Conservation (phyloP, 176 grass and related monocot species). For the Carex pumila region DNA sequence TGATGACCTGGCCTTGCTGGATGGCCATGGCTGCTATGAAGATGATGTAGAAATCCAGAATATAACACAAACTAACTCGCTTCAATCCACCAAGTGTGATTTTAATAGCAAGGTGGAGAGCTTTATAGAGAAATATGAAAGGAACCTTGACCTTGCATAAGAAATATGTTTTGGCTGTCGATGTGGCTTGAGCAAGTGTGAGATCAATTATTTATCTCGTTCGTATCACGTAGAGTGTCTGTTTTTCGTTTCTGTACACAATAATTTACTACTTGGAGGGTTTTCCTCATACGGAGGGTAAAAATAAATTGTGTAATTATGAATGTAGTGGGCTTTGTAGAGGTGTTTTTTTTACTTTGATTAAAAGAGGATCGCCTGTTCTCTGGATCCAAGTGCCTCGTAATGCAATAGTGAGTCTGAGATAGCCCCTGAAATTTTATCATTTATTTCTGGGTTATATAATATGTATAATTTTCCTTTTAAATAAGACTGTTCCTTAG, state of each 20-base stretch:
- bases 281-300: background rate
- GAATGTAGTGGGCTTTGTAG: background rate
- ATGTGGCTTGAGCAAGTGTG: background rate
- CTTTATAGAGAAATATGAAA: conserved; percentile 5
- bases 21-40: conserved; percentile 12
- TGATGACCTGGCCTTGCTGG: conserved; percentile 74
- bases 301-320: background rate
- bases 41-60: background rate
- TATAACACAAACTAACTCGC: background rate
- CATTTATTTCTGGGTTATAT: no score
- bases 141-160: background rate
- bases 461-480: no score
- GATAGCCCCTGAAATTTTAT: no score
- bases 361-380: no score
- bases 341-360: background rate
- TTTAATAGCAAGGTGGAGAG: conserved; percentile 13
- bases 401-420: no score
- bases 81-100: conserved; percentile 17
- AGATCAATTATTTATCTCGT: background rate
- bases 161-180: background rate
- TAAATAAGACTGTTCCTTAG: no score
- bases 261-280: background rate
- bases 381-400: no score
- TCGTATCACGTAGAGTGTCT: background rate
- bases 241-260: background rate